A percentile compares a stretch with the other conserved stretches of the same genome.
Conservation (phyloP, 2,329 filamentous ascomycete genomes). For the Botrytis porri region DNA sequence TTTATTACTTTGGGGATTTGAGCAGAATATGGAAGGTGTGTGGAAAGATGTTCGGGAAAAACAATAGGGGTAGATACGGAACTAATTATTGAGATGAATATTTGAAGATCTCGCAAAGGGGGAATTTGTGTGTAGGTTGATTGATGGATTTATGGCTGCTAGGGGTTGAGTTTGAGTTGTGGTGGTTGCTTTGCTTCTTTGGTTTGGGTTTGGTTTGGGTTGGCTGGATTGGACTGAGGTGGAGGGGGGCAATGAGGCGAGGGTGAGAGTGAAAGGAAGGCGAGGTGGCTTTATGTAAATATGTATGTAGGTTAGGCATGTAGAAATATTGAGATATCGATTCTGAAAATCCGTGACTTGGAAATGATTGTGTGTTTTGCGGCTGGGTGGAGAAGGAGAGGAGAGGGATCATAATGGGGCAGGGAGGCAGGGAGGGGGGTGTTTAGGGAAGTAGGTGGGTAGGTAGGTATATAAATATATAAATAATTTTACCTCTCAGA, state of each 20-base stretch:
- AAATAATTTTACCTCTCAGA: not conserved
- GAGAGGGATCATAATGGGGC: too few relatives aligned
- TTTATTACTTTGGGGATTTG: not conserved
- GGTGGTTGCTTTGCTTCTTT: not conserved
- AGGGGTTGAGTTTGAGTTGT: not conserved
- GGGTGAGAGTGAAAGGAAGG: not conserved
- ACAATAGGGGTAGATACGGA: not conserved
- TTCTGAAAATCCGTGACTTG: not conserved
- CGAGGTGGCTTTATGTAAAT: not conserved
- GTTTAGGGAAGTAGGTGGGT: too few relatives aligned
- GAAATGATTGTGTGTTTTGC: not conserved
- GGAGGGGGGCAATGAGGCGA: not conserved
- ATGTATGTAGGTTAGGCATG: not conserved
- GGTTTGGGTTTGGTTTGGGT: not conserved
- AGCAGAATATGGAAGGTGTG: not conserved
- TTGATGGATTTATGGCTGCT: not conserved
- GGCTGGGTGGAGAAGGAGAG: not conserved
- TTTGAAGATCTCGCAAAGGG: not conserved
- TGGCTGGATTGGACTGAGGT: not conserved
- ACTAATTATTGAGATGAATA: not conserved
- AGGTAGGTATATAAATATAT: not conserved
- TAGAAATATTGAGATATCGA: not conserved
- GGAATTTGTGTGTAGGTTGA: not conserved
- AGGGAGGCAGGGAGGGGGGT: too few relatives aligned
- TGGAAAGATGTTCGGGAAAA: not conserved